phyloP scores from a whole-genome alignment of 495 filamentous ascomycete genomes.

The Penicillium samsonianum region DNA sequence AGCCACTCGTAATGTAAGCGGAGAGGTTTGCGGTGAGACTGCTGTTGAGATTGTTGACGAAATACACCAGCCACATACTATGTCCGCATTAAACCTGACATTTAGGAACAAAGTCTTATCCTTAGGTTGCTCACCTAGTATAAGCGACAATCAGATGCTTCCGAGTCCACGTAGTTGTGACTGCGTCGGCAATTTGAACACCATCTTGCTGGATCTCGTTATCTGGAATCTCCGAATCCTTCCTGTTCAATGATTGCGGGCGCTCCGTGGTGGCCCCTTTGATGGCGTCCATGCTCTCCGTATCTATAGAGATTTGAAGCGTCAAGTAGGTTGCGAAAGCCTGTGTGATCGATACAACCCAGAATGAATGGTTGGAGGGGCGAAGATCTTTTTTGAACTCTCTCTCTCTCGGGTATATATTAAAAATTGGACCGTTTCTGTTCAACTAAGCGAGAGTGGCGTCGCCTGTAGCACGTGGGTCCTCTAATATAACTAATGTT shows the following conservation, averaged over 20 bases:
- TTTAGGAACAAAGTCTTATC: not conserved
- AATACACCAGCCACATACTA: conserved; percentile 35
- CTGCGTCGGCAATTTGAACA: conserved; percentile 31
- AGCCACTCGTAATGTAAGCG: conserved; percentile 33
- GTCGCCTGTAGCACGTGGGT: too few relatives aligned
- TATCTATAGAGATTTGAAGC: not conserved
- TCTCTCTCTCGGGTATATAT: not conserved
- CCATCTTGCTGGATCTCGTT: conserved; percentile 22
- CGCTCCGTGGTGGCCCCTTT: not conserved
- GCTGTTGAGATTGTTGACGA: conserved; percentile 23
- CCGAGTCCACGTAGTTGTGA: conserved; percentile 28
- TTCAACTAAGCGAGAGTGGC: not conserved
- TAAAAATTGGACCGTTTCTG: not conserved
- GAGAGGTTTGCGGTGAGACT: conserved; percentile 22
- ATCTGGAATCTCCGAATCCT: not conserved
- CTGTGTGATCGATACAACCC: not conserved
- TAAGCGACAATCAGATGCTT: conserved; percentile 25
- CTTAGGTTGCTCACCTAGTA: conserved; percentile 20
- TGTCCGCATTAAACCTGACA: not conserved
- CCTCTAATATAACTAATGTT: not conserved
- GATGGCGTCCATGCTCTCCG: not conserved
- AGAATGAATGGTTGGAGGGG: not conserved
- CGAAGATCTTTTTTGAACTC: not conserved
- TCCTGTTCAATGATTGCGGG: not conserved
- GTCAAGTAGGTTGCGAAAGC: not conserved